A percentile compares a stretch with the other conserved stretches of the same genome.
These are phyloP conservation scores for Candida gigantensis DNA, from an alignment of 1,139 yeast species.

Conservation along the genomic window DNA sequence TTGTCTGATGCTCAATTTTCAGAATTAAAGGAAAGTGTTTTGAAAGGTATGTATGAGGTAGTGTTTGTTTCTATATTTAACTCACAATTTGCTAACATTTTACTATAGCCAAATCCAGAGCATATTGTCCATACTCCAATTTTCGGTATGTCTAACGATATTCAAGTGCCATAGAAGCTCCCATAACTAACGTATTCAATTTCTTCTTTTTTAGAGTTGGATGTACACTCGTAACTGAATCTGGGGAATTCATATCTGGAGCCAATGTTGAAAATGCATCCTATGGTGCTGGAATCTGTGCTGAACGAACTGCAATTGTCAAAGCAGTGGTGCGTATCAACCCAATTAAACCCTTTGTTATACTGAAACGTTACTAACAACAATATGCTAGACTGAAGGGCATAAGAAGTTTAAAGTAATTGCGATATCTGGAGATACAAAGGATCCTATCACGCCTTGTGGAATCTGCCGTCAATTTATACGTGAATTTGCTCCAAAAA, in stretches of 20 bases:
- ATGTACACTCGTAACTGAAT: slow-evolving; percentile 60
- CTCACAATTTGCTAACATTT: slow-evolving; percentile 8
- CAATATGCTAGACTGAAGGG: slow-evolving; percentile 42
- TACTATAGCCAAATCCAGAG: slow-evolving; percentile 45
- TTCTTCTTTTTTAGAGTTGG: slow-evolving; percentile 60
- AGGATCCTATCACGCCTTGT: slow-evolving; percentile 75
- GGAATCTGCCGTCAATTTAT: slow-evolving; percentile 92
- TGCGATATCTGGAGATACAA: slow-evolving; percentile 70
- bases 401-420: slow-evolving; percentile 54
- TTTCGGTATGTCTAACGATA: slow-evolving; percentile 48
- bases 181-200: slow-evolving; percentile 19
- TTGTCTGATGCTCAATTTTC: slow-evolving; percentile 25
- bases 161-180: too few species aligned
- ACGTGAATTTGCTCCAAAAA: slow-evolving; percentile 63
- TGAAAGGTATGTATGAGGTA: slow-evolving; percentile 28
- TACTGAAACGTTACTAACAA: slow-evolving; percentile 8
- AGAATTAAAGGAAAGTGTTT: slow-evolving; percentile 26
- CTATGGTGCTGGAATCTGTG: slow-evolving; percentile 87
- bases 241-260: slow-evolving; percentile 58
- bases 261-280: slow-evolving; percentile 94
- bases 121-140: slow-evolving; percentile 83
- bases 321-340: slow-evolving; percentile 53
- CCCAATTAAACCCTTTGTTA: slow-evolving; percentile 1
- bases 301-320: slow-evolving; percentile 79
- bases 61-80: not conserved